Evolutionary conservation across 805 yeast genomes (phyloP).

Genomic region (Yarrowia bubula): DNA sequence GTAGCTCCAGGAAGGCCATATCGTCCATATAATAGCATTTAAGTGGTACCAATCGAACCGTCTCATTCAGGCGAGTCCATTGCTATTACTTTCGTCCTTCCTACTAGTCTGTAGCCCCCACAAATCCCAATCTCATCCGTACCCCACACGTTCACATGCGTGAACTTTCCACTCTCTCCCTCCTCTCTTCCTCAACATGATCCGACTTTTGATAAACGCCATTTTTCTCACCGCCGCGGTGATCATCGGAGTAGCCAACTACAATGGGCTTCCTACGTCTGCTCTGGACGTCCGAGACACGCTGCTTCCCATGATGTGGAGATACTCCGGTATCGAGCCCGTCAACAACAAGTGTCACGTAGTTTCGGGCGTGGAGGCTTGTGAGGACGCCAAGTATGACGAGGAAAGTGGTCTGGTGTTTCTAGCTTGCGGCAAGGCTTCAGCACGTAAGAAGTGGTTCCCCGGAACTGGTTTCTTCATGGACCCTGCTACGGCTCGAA

Average conservation of each 20-base stretch:
- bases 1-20: not conserved
- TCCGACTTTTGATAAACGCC: not conserved
- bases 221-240: not conserved
- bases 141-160: not conserved
- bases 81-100: not conserved
- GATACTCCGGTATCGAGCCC: not conserved
- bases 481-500: not conserved
- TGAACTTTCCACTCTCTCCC: not conserved
- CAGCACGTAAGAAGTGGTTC: conserved; percentile 15
- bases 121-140: not conserved
- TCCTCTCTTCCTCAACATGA: not conserved
- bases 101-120: not conserved
- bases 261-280: not conserved
- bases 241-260: conserved; percentile 3
- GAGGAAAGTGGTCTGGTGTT: conserved; percentile 6
- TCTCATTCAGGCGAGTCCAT: not conserved
- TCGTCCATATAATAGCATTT: too few relatives aligned
- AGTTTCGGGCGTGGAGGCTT: not conserved
- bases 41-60: not conserved
- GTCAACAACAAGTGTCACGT: conserved; percentile 18
- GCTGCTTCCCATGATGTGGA: conserved; percentile 8
- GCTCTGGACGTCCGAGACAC: conserved; percentile 16
- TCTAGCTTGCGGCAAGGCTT: not conserved
- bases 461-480: conserved; percentile 7
- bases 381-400: conserved; percentile 24